These are phyloP conservation scores for Phaseolus lunatus DNA, from an alignment of 306 rosid genomes.

Conservation along the genomic window DNA sequence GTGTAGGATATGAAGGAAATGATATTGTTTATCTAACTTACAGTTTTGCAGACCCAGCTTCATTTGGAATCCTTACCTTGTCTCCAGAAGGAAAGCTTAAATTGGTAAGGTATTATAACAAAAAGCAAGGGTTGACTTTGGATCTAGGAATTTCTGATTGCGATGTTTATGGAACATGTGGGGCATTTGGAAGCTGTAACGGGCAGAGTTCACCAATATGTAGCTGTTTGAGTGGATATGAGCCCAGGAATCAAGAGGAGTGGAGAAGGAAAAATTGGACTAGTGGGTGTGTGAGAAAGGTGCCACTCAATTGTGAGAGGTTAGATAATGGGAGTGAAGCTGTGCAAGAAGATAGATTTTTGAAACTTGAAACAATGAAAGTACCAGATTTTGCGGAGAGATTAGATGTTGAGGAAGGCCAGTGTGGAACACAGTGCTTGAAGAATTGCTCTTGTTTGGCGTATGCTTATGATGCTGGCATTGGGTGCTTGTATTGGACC, in stretches of 20 bases:
- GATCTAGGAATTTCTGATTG: constrained; percentile 37
- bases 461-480: constrained; percentile 48
- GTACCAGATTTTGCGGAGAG: constrained; percentile 52
- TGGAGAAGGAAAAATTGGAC: constrained; percentile 56
- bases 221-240: constrained; percentile 58
- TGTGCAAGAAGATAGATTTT: constrained; percentile 43
- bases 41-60: neutral
- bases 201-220: constrained; percentile 41
- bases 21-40: constrained; percentile 52
- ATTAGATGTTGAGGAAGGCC: constrained; percentile 24
- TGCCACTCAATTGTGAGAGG: constrained; percentile 37
- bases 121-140: neutral
- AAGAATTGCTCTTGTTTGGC: constrained; percentile 54
- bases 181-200: constrained; percentile 54
- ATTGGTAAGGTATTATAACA: constrained; percentile 7
- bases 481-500: constrained; percentile 56
- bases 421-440: constrained; percentile 44
- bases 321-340: constrained; percentile 32
- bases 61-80: neutral
- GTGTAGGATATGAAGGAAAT: constrained; percentile 30
- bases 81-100: constrained; percentile 45
- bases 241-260: constrained; percentile 42
- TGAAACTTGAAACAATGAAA: constrained; percentile 44
- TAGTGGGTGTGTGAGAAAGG: constrained; percentile 57
- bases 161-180: constrained; percentile 56